Conservation (phyloP, 371 early-diverging fungal species). For the Apophysomyces sp. region DNA sequence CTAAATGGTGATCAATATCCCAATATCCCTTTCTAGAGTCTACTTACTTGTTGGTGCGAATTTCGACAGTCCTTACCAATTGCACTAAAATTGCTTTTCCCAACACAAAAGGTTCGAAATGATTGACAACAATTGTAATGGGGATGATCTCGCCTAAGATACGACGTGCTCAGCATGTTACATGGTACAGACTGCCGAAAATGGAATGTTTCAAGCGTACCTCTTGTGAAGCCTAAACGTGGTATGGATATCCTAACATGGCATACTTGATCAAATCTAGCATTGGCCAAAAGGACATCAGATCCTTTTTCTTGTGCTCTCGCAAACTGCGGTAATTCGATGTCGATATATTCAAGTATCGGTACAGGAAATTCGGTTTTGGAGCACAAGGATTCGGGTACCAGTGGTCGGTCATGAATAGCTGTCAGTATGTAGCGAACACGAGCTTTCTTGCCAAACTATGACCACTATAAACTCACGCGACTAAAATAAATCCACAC, state of each 20-base stretch:
- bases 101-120: constrained; percentile 16
- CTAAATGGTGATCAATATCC: constrained; percentile 1
- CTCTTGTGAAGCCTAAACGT: constrained; percentile 42
- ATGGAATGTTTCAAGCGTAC: constrained; percentile 5
- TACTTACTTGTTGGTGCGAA: constrained; percentile 20
- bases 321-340: constrained; percentile 21
- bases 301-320: constrained; percentile 27
- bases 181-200: background rate
- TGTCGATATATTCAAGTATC: constrained; percentile 42
- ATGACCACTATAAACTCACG: too few species aligned
- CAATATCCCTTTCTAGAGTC: background rate
- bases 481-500: background rate
- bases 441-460: constrained; percentile 37
- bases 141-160: constrained; percentile 33
- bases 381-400: constrained; percentile 38
- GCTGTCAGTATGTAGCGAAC: constrained; percentile 38
- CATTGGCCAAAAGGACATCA: constrained; percentile 9
- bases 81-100: constrained; percentile 25
- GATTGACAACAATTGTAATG: constrained; percentile 26
- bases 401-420: constrained; percentile 42
- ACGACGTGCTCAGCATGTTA: background rate
- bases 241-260: constrained; percentile 29
- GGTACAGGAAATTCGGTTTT: constrained; percentile 35
- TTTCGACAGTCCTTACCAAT: constrained; percentile 26
- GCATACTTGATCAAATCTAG: constrained; percentile 13